phyloP scores from a whole-genome alignment of 768 basidiomycete genomes.

The Tricholomella constricta region DNA sequence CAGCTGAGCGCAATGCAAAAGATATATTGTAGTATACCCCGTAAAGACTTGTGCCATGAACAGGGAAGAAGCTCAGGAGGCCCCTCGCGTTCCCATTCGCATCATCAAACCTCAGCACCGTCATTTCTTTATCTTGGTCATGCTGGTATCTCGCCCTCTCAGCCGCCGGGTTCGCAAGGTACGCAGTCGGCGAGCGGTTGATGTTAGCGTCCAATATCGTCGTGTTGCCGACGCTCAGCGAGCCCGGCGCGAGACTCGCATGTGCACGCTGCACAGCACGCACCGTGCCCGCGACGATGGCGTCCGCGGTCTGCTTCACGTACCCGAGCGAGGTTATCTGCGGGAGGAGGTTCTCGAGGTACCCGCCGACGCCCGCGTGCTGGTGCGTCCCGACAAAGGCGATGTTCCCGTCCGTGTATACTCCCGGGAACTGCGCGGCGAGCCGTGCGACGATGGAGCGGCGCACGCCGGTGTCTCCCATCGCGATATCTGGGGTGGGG shows the following conservation, averaged over 20 bases:
- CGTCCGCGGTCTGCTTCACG: conserved; percentile 69
- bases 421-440: conserved; percentile 54
- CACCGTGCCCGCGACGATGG: conserved; percentile 71
- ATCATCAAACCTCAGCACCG: conserved; percentile 68
- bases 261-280: conserved; percentile 71
- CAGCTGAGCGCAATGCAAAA: conserved; percentile 1
- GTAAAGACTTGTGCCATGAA: conserved; percentile 82
- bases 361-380: conserved; percentile 79
- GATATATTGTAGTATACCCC: conserved; percentile 42
- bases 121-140: conserved; percentile 77
- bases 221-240: conserved; percentile 65
- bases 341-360: conserved; percentile 76
- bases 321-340: conserved; percentile 77
- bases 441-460: conserved; percentile 65
- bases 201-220: conserved; percentile 68
- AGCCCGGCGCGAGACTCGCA: conserved; percentile 57
- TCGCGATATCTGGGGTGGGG: conserved; percentile 70
- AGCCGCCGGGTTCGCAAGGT: conserved; percentile 70
- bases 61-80: conserved; percentile 73
- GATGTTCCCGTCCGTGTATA: conserved; percentile 72
- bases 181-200: conserved; percentile 77
- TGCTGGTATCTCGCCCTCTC: conserved; percentile 68
- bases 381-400: conserved; percentile 78
- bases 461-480: conserved; percentile 79
- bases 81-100: conserved; percentile 57